Evolutionary conservation across 345 rosid species (phyloP).

Genomic region (Carallia pectinifolia): DNA sequence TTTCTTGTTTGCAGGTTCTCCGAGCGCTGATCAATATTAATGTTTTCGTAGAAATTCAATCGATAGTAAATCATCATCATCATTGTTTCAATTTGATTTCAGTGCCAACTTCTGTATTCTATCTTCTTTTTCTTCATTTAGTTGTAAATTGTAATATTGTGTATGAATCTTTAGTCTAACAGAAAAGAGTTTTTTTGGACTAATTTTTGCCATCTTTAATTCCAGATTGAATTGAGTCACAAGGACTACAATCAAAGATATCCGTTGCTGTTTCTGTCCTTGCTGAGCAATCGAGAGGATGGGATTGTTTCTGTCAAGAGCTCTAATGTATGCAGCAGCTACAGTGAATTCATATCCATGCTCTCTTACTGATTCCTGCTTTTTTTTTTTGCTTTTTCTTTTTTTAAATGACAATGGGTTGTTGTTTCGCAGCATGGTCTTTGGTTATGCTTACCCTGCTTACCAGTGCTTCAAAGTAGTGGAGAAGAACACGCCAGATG

Average conservation of each 20-base stretch:
- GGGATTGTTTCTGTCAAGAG: slow-evolving; percentile 46
- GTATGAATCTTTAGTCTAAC: too few species aligned
- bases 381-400: too few species aligned
- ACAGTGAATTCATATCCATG: too few species aligned
- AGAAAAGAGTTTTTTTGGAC: not conserved
- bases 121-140: too few species aligned
- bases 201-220: not conserved
- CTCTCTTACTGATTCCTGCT: not conserved
- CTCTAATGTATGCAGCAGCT: slow-evolving; percentile 28
- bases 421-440: slow-evolving; percentile 45
- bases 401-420: not conserved
- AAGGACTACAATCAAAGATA: not conserved
- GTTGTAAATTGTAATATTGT: too few species aligned
- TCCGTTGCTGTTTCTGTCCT: not conserved
- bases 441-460: slow-evolving; percentile 82
- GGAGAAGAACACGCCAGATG: slow-evolving; percentile 51
- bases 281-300: slow-evolving; percentile 18
- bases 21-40: too few species aligned
- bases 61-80: too few species aligned
- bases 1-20: too few species aligned
- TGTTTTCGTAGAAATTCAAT: too few species aligned
- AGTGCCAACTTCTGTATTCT: too few species aligned
- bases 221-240: not conserved
- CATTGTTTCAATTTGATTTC: too few species aligned
- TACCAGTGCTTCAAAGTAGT: slow-evolving; percentile 70